Evolutionary conservation across 805 yeast genomes (phyloP), one percentile per base, ranked within the genome.

Genomic region (Danielia oregonensis): DNA sequence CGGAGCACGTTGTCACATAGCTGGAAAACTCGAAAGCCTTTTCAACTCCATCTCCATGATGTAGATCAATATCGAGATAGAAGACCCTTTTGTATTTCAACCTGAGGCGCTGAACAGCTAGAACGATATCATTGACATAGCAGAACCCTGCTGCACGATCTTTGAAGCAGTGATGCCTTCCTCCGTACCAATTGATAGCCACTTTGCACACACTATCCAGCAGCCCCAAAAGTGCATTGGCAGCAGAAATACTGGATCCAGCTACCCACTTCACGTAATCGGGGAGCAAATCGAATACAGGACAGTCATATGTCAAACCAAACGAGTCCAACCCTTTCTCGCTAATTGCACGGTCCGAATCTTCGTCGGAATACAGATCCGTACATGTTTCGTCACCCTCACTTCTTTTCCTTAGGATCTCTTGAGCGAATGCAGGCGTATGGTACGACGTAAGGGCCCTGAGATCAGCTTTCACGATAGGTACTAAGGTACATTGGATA

Each of bases 21-120:
- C 67, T 63, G 1, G 82, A 72, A 39, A 59, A 67, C 40, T 65
- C 58, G 56, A 81, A 83, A 0, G 87, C 86, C 2, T 63, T 60
- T 32, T 80, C 81, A 5, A 84, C 91, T 0, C 88, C 94, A 54
- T 84, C 89, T 0, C 91, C 89, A 55, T 83, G 89, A 52, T 84
- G 94, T 6, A 84, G 54, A 54, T 84, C 94, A 5, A 84, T 55
- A 54, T 84, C 94, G 3, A 84, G 53, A 46, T 84, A 84, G 48
- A 78, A 59, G 1, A 84, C 63, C 23, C 55, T 69, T 8, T 60
- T 54, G 48, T 59, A 78, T 15, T 47, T 49, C 16, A 64, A 61
- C 22, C 89, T 54, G 10, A 83, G 60, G 24, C 62, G 56, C 29
- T 69, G 63, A 4, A 83, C 77, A 0, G 75, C 72, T 10, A 84